Evolutionary conservation across 2,329 filamentous ascomycete genomes (phyloP), one percentile per base, ranked within the genome.

Genomic region (Beauveria medogensis): DNA sequence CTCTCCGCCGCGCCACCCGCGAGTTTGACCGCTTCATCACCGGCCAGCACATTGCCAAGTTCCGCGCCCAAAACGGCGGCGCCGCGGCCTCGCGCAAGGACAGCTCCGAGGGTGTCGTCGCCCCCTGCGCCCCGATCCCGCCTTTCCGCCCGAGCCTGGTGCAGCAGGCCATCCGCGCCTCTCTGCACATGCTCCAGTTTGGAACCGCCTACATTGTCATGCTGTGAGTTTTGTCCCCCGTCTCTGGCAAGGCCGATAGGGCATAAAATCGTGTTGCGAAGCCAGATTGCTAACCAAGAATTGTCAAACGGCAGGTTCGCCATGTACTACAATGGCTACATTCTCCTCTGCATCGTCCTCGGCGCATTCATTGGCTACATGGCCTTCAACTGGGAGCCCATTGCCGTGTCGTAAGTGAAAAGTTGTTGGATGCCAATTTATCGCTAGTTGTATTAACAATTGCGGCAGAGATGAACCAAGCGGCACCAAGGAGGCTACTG

Each of bases 311-410:
- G 2, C 60, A 74, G 69, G 64, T 73, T 75, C n/a, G 80, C 80
- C 64, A 83, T 84, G 80, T 84, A 84, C 70, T 85, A 81, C 74
- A 85, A 84, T 66, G 84, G 86, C 10, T 94, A 91, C 73, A 81
- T 94, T 64, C 90, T 94, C 71, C 87, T 93, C 62, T 90, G 85
- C 66, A 91, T 94, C 71, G 83, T 93, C 64, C 82, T 93, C 60
- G 91, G 91, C 1, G 84, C 88, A 0, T 91, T 84, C 65, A 61
- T 92, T 5, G 91, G 90, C 18, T 79, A 82, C 14, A 90, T 92
- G 64, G 69, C 90, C 62, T 93, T 91, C 70, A 82, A 85, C 34
- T 92, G 89, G 88, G 87, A 89, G 70, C 75, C 71, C 0, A 67
- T 83, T 18, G 64, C 68, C 8, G 64, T 69, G 5, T 63, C 65